Evolutionary conservation across 2,329 filamentous ascomycete species (phyloP).

Genomic region (Hymenoscyphus fructigenus): DNA sequence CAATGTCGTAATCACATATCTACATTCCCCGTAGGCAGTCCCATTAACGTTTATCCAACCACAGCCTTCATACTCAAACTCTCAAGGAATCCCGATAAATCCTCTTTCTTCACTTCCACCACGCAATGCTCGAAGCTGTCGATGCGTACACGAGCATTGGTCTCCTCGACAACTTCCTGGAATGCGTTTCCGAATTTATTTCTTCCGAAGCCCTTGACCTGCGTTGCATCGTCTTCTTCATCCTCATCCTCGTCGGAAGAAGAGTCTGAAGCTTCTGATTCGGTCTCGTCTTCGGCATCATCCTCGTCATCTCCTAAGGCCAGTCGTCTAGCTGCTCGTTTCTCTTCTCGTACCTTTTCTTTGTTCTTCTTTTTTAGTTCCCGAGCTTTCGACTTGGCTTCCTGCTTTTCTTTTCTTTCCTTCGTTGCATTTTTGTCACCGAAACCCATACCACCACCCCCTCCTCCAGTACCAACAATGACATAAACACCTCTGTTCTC

Average conservation of each 20-base stretch:
- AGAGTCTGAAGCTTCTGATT: constrained; percentile 51
- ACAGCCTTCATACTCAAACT: constrained; percentile 89
- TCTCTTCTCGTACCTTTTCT: constrained; percentile 60
- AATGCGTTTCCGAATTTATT: constrained; percentile 96
- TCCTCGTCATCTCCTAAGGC: constrained; percentile 45
- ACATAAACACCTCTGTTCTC: constrained; percentile 86
- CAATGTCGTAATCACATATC: constrained; percentile 18
- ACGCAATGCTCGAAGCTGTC: constrained; percentile 98
- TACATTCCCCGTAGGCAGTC: constrained; percentile 7
- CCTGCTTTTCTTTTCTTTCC: constrained; percentile 61
- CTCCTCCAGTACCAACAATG: constrained; percentile 88
- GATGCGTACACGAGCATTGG: constrained; percentile 82
- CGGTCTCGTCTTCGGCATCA: constrained; percentile 52
- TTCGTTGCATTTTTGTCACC: constrained; percentile 65
- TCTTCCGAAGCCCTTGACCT: constrained; percentile 67
- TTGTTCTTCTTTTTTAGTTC: constrained; percentile 59
- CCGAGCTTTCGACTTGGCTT: constrained; percentile 60
- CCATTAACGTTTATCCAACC: constrained; percentile 49
- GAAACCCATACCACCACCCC: constrained; percentile 64
- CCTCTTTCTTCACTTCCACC: constrained; percentile 96
- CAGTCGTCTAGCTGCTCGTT: constrained; percentile 55
- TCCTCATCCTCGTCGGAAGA: constrained; percentile 48
- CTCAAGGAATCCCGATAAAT: constrained; percentile 86
- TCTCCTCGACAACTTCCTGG: constrained; percentile 90
- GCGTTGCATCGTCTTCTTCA: constrained; percentile 53